Evolutionary conservation across 1,139 yeast genomes (phyloP).

Genomic region (Komagataea norvegica): DNA sequence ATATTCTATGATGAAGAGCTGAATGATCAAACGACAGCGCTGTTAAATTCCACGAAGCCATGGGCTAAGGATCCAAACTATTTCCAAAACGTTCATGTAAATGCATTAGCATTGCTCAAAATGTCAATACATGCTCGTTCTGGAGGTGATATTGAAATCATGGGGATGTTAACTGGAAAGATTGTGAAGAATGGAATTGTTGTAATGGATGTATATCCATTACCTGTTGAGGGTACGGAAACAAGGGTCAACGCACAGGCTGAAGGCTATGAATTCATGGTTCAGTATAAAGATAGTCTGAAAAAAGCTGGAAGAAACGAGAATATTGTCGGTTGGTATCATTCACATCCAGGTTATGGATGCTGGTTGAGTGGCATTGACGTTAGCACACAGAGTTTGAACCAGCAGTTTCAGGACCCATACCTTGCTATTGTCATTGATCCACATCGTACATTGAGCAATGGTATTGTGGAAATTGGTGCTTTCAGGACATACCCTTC

Average conservation of each 20-base stretch:
- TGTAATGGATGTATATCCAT: conserved; percentile 75
- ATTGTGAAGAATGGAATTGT: conserved; percentile 54
- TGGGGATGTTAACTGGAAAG: conserved; percentile 92
- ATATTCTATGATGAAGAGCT: conserved; percentile 16
- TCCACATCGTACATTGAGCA: conserved; percentile 63
- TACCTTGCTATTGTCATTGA: conserved; percentile 86
- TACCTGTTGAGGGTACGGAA: conserved; percentile 96
- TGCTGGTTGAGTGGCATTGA: conserved; percentile 92
- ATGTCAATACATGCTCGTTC: conserved; percentile 79
- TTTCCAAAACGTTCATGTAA: conserved; percentile 62
- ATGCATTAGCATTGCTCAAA: conserved; percentile 71
- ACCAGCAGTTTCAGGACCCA: conserved; percentile 88
- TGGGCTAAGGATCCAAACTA: conserved; percentile 52
- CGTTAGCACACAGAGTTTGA: conserved; percentile 79
- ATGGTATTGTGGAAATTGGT: conserved; percentile 78
- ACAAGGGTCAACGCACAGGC: conserved; percentile 92
- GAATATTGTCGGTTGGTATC: conserved; percentile 90
- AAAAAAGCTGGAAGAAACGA: conserved; percentile 48
- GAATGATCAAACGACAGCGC: conserved; percentile 12
- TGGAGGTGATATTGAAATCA: conserved; percentile 88
- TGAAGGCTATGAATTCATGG: conserved; percentile 95
- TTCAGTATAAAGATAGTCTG: conserved; percentile 63
- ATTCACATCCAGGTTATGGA: conserved; percentile 97
- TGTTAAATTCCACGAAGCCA: conserved; percentile 30
- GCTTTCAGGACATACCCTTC: conserved; percentile 82